Base-by-base conservation (phyloP, 2,329 filamentous ascomycete species). In the Pseudogymnoascus sp. region DNA sequence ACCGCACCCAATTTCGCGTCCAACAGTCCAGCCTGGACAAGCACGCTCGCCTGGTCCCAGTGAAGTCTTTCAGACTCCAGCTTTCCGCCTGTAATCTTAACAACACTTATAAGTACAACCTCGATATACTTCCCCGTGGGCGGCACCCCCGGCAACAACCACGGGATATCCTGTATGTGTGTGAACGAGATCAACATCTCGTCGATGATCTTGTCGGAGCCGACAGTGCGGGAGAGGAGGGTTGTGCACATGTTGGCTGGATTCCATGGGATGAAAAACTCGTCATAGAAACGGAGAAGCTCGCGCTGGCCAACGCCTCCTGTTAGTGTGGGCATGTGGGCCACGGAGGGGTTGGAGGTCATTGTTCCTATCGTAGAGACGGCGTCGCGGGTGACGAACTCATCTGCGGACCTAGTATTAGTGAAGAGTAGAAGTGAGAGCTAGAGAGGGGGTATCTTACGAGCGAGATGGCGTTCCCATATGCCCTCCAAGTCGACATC, bases 11-110 rank as follows among this genome's bases (percentile, higher is more conserved):
- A 45, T 11, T 14, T 63, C 12, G 62, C 33, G 29, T 63, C 62
- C 35, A 89, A 67, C 37, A 88, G 69, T 0, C 84, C 86, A 5
- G 83, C 70, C 68, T 89, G 87, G 4, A 80, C 74, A n/a, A 89
- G 72, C 7, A 83, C 83, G 0, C 82, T 87, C 0, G 79, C 83
- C 68, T 89, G 85, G 62, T 89, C 86, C 86, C 86, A 89, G 8
- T 81, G 78, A 11, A 89, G 85, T 65, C 88, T 85, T 68, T 89
- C 86, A 62, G 88, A 83, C 63, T 83, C 86, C 0, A 89, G 72
- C 1, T 83, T 78, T 61, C 87, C 85, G 0, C 85, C 86, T 0
- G 85, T 78, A 59, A 89, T 77, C 33, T 84, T 84, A 0, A 89
- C 84, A 2, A 89, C 78, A 1, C 81, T 80, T 0, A 63, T 35